These are phyloP conservation scores for Hypsizygus ulmarius DNA, from an alignment of 1,284 basidiomycete genomes.

Conservation along the genomic window DNA sequence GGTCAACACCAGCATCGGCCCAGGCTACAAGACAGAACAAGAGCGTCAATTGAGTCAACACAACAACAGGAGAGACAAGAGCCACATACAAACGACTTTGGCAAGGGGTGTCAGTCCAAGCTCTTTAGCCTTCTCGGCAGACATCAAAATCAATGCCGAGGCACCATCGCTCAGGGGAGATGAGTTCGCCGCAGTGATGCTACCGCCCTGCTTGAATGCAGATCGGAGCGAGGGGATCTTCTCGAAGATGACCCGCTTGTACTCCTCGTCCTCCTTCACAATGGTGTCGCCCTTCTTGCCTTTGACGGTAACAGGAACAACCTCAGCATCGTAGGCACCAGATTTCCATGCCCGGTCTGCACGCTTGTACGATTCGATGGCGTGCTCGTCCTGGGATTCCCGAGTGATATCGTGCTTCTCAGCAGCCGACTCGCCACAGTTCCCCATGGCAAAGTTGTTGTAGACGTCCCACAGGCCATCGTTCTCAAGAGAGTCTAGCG, in stretches of 20 bases:
- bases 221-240: slow-evolving; percentile 86
- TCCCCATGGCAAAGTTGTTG: slow-evolving; percentile 95
- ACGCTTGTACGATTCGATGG: slow-evolving; percentile 92
- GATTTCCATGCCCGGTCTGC: slow-evolving; percentile 89
- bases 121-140: slow-evolving; percentile 85
- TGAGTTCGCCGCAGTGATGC: slow-evolving; percentile 94
- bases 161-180: slow-evolving; percentile 97
- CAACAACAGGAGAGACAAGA: slow-evolving; percentile 3
- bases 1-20: slow-evolving; percentile 95
- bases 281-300: slow-evolving; percentile 92
- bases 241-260: slow-evolving; percentile 92
- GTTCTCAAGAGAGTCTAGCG: slow-evolving; percentile 84
- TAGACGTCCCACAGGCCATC: slow-evolving; percentile 97
- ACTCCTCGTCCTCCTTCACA: slow-evolving; percentile 95
- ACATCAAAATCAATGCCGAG: slow-evolving; percentile 93
- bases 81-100: slow-evolving; percentile 78
- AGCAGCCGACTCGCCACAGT: slow-evolving; percentile 90
- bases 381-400: slow-evolving; percentile 86
- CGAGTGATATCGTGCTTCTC: slow-evolving; percentile 83
- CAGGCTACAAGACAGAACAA: slow-evolving; percentile 60
- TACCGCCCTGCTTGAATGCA: slow-evolving; percentile 88
- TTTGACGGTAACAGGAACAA: slow-evolving; percentile 92
- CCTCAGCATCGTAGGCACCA: slow-evolving; percentile 85
- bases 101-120: slow-evolving; percentile 89
- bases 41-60: not conserved